Evolutionary conservation across 495 filamentous ascomycete genomes (phyloP).

Genomic region (Tuber indicum): DNA sequence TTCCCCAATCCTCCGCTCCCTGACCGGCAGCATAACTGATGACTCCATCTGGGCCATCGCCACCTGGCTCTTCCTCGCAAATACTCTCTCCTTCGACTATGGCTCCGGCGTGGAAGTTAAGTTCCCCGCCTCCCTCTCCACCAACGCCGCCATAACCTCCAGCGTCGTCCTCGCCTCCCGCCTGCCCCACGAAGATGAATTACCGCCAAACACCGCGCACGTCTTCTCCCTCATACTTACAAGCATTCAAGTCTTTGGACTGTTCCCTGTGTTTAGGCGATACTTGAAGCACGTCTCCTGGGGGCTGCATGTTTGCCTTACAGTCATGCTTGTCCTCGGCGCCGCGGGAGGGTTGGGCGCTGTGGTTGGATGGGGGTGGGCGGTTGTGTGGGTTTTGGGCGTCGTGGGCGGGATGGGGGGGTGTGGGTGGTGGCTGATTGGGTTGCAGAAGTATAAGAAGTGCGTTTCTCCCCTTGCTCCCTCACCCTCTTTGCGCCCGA

Average conservation of each 20-base stretch:
- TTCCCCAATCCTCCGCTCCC: constrained; percentile 86
- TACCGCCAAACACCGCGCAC: constrained; percentile 60
- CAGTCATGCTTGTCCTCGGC: constrained; percentile 67
- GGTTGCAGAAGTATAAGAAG: constrained; percentile 96
- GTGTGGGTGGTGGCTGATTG: constrained; percentile 97
- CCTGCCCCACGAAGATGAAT: constrained; percentile 52
- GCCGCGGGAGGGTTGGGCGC: constrained; percentile 69
- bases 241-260: constrained; percentile 91
- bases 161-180: constrained; percentile 85
- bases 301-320: constrained; percentile 73
- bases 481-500: not conserved
- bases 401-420: constrained; percentile 83
- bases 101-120: constrained; percentile 60
- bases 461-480: constrained; percentile 6
- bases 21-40: constrained; percentile 79
- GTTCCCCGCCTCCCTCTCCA: constrained; percentile 81
- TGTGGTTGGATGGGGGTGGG: constrained; percentile 63
- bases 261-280: constrained; percentile 90
- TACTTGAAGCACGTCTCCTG: constrained; percentile 77
- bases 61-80: constrained; percentile 85
- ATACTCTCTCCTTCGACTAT: constrained; percentile 97
- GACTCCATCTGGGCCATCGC: constrained; percentile 97
- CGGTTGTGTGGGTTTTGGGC: constrained; percentile 61
- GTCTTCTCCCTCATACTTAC: constrained; percentile 94
- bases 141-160: constrained; percentile 92